A percentile compares a stretch with the other conserved stretches of the same genome.
Conservation (phyloP, 305 asterid species). For the Fraxinus angustifolia region DNA sequence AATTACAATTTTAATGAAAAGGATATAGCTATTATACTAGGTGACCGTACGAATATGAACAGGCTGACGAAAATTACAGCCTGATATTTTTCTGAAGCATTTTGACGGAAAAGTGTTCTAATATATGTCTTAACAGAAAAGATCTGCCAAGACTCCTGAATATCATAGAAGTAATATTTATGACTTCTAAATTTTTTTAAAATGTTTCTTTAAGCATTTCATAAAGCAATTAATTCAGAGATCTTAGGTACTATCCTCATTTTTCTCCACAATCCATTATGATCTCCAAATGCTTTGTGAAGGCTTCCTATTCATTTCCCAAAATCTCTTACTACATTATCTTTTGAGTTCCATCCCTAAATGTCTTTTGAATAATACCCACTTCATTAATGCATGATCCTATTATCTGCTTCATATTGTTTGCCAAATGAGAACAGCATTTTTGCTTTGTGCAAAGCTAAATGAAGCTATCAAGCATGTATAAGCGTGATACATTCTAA, state of each 20-base stretch:
- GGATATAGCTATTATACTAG: neutral
- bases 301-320: conserved; percentile 3
- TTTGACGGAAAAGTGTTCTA: neutral
- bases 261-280: neutral
- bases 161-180: neutral
- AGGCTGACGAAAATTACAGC: conserved; percentile 1
- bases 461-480: conserved; percentile 3
- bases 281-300: conserved; percentile 7
- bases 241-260: neutral
- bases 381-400: neutral
- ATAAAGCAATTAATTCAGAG: conserved; percentile 8
- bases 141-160: neutral
- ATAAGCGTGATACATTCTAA: neutral
- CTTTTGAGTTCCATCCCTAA: neutral
- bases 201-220: conserved; percentile 1
- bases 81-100: neutral
- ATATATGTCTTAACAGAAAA: conserved; percentile 4
- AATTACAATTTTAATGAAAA: neutral
- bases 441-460: neutral
- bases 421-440: neutral
- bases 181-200: neutral
- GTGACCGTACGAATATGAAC: conserved; percentile 7
- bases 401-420: neutral
- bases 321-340: neutral
- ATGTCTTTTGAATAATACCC: neutral